Base-by-base conservation (phyloP, 1,139 yeast genomes). In the Petasospora rhodanensis region DNA sequence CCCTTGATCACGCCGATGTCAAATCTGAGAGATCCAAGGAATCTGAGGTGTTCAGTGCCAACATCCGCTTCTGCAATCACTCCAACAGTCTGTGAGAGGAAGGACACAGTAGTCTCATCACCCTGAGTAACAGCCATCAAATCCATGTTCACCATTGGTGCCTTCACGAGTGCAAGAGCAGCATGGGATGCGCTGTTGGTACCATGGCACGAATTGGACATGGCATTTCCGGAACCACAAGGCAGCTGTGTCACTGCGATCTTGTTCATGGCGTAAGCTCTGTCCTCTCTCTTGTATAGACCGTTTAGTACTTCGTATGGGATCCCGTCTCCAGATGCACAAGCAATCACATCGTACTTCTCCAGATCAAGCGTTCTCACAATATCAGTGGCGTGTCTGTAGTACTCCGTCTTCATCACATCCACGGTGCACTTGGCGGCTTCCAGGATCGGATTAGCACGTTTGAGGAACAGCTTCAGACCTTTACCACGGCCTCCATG, bases 261-360 rank as follows among this genome's bases (percentile, higher is more conserved):
- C 38, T 74, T 73, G 37, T 69, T 65, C 49, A 91, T 79, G 0
- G 93, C 93, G 7, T 58, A 58, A 0, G 64, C 71, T 7, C 79
- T 76, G 56, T 86, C 95, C 0, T 64, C 52, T 18, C 86, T 67
- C 39, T 59, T 58, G 43, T 76, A 84, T 25, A 91, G 64, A 4
- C 97, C 98, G 55, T 91, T 91, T 29, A 87, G 70, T 6, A 91
- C 86, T 56, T 91, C 97, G 58, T 89, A 95, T 1, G 97, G 96
- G 20, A 85, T 78, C 11, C 98, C 98, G 59, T 91, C 98, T 4
- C 98, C 98, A 0, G 96, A 85, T 31, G 95, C 91, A 59, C 97
- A 87, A 1, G 83, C 82, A 28, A 91, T 70, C 2, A 83, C 72
- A 55, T 89, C 97, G 54, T 73, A 87, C 33, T 68, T 63, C 11